Evolutionary conservation across 768 basidiomycete genomes (phyloP).

Genomic region (Agrocybe chaxingu): DNA sequence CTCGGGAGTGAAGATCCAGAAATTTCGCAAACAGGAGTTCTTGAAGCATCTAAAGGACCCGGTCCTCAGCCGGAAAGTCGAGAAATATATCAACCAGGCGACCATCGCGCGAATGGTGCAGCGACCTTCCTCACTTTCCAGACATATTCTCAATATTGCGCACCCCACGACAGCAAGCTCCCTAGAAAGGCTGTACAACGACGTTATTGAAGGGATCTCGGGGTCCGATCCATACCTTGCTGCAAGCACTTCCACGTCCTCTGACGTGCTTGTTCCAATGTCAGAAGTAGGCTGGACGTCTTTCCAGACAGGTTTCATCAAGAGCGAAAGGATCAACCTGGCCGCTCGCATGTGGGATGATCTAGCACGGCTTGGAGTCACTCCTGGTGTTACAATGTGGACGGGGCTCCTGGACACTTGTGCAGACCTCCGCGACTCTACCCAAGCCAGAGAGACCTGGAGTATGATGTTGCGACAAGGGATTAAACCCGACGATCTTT

Average conservation of each 20-base stretch:
- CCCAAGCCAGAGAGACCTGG: constrained; percentile 62
- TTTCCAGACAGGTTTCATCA: constrained; percentile 65
- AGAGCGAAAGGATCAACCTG: constrained; percentile 48
- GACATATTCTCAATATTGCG: constrained; percentile 46
- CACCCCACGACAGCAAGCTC: constrained; percentile 22
- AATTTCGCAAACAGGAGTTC: constrained; percentile 33
- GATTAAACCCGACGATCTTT: constrained; percentile 54
- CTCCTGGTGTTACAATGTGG: constrained; percentile 62
- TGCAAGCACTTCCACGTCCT: constrained; percentile 32
- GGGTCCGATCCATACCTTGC: constrained; percentile 56
- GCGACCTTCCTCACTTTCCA: constrained; percentile 45
- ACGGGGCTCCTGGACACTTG: constrained; percentile 68
- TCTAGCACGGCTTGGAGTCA: constrained; percentile 44
- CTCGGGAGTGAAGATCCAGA: constrained; percentile 33
- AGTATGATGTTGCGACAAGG: constrained; percentile 54
- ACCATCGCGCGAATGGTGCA: constrained; percentile 48
- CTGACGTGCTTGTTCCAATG: constrained; percentile 36
- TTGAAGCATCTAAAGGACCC: constrained; percentile 31
- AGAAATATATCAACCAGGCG: constrained; percentile 45
- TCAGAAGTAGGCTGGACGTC: constrained; percentile 59
- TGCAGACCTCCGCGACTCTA: constrained; percentile 43
- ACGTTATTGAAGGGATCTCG: constrained; percentile 47
- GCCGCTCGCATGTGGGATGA: constrained; percentile 71
- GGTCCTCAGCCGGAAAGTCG: constrained; percentile 37
- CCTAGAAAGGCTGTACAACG: constrained; percentile 48